These are phyloP conservation scores for Euphrasia arctica DNA, from an alignment of 305 asterid species.

Conservation along the genomic window DNA sequence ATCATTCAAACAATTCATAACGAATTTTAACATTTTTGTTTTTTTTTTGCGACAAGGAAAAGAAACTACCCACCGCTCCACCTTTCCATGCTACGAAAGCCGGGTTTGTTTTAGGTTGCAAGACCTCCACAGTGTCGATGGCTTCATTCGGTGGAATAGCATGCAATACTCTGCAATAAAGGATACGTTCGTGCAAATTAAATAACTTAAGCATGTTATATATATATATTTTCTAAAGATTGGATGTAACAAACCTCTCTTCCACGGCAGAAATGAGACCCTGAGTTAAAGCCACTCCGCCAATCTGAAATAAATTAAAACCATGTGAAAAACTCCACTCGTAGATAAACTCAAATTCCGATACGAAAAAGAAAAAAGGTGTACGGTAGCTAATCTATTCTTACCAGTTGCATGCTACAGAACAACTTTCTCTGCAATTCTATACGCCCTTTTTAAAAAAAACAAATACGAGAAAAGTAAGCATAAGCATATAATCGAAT, in stretches of 20 bases:
- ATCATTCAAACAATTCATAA: background rate
- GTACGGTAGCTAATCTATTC: conserved; percentile 32
- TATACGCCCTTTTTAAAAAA: conserved; percentile 56
- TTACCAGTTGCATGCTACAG: conserved; percentile 91
- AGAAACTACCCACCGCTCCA: conserved; percentile 73
- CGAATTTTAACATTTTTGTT: conserved; percentile 2
- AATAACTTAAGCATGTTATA: background rate
- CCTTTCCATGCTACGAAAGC: conserved; percentile 87
- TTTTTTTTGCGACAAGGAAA: background rate
- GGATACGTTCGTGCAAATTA: conserved; percentile 14
- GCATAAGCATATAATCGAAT: conserved; percentile 27
- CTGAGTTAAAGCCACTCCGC: conserved; percentile 78
- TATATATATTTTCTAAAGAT: conserved; percentile 7
- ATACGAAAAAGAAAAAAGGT: conserved; percentile 9
- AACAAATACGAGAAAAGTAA: conserved; percentile 25
- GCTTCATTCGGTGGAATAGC: conserved; percentile 97
- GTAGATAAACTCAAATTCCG: conserved; percentile 8
- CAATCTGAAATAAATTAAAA: conserved; percentile 57
- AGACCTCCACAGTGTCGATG: conserved; percentile 97
- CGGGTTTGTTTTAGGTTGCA: conserved; percentile 83
- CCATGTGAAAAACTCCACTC: conserved; percentile 20
- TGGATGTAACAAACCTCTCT: conserved; percentile 69
- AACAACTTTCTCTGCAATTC: conserved; percentile 95
- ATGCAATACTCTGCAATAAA: conserved; percentile 74
- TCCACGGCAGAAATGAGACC: conserved; percentile 95